Evolutionary conservation across 352 stramenopile species (phyloP), one percentile per base, ranked within the genome.

Genomic region (Pythium rhizo-oryzae): DNA sequence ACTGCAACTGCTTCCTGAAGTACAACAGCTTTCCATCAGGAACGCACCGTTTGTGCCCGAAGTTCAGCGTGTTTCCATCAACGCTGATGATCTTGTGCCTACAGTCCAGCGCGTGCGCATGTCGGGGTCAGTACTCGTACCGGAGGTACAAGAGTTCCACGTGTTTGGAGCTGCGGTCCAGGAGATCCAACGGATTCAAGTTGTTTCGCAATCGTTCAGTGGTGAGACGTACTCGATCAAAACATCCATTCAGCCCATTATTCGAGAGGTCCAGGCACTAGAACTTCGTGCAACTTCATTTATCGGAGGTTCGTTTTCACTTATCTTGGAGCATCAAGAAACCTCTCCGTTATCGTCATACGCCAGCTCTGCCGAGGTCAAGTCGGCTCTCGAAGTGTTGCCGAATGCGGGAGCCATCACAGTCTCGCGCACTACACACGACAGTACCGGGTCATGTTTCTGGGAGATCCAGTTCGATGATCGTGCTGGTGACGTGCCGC

Each of bases 21-120:
- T 98, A 25, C 89, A 97, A 74, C 79, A 83, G n/a, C 66, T 98
- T 23, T 70, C 71, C 11, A 71, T 93, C 28, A 67, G 71, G n/a
- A 81, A 81, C 30, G 62, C 64, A 2, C 73, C 62, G 4, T 80
- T 85, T 25, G 52, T 89, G 7, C 71, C 82, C 15, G 78, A 86
- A 44, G 67, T 92, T 4, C 85, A 93, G 63, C 75, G 72, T 0
- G 61, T 94, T n/a, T 74, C 62, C 1, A 74, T 95, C n/a, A 56
- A 69, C 9, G 80, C 79, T 2, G 72, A 75, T 44, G 37, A 69
- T 11, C 65, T 82, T 12, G 53, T 71, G 15, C 72, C 75, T n/a
- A 87, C 78, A 4, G 63, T 91, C 2, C 79, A 90, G 58, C 53
- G 77, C 18, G 51, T 89, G 1, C 60, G 62, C n/a, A 64, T 79